A percentile compares a stretch with the other conserved stretches of the same genome.
Conservation (phyloP, 2,329 filamentous ascomycete genomes). For the Calonectria naviculata region DNA sequence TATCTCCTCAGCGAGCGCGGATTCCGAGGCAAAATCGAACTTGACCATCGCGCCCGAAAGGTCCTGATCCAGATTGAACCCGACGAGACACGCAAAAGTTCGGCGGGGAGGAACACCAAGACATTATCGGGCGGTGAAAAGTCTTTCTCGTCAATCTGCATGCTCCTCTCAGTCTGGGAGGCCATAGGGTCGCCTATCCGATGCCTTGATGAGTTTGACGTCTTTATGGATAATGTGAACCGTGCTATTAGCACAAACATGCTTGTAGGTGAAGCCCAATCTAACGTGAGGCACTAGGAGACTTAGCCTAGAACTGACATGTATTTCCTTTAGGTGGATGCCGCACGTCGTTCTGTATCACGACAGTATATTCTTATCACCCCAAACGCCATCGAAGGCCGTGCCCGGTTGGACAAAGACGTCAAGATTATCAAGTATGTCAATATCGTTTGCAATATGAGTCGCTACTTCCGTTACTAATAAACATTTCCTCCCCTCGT, state of each 20-base stretch:
- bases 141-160: slow-evolving; percentile 96
- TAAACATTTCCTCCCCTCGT: not conserved
- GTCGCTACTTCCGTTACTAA: not conserved
- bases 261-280: slow-evolving; percentile 72
- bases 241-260: slow-evolving; percentile 92
- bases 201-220: slow-evolving; percentile 97
- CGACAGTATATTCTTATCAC: slow-evolving; percentile 97
- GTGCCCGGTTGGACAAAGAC: slow-evolving; percentile 70
- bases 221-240: slow-evolving; percentile 99
- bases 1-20: slow-evolving; percentile 90
- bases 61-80: slow-evolving; percentile 83
- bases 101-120: slow-evolving; percentile 83
- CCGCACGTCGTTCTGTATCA: slow-evolving; percentile 87
- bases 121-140: slow-evolving; percentile 97
- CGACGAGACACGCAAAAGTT: slow-evolving; percentile 75
- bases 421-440: slow-evolving; percentile 81
- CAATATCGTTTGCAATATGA: not conserved
- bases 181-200: slow-evolving; percentile 96
- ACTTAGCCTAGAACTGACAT: slow-evolving; percentile 3
- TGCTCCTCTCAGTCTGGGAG: slow-evolving; percentile 94
- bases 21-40: slow-evolving; percentile 83
- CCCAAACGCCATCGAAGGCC: slow-evolving; percentile 81
- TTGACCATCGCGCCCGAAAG: slow-evolving; percentile 80
- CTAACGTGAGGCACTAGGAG: slow-evolving; percentile 11
- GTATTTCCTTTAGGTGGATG: slow-evolving; percentile 71